phyloP scores from a whole-genome alignment of 805 yeast genomes.

The Zygotorulaspora chibaensis region DNA sequence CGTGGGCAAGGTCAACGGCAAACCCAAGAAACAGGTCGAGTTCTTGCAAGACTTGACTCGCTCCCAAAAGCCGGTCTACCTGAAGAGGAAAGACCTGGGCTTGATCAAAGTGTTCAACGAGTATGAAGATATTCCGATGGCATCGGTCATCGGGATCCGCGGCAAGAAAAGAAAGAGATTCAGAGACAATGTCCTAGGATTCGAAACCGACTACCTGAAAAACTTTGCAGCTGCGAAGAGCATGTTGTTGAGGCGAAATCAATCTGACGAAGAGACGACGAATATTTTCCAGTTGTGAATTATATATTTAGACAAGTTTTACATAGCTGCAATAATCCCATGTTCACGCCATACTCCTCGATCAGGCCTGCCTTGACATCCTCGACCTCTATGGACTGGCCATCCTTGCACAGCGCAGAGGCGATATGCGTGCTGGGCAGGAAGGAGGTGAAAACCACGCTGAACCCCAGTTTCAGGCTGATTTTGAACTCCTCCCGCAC shows the following conservation, averaged over 20 bases:
- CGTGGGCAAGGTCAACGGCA: conserved; percentile 6
- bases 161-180: conserved; percentile 36
- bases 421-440: conserved; percentile 5
- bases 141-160: conserved; percentile 35
- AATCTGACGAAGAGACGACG: not conserved
- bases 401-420: conserved; percentile 3
- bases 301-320: conserved; percentile 14
- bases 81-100: conserved; percentile 31
- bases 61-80: conserved; percentile 20
- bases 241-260: conserved; percentile 12
- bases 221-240: conserved; percentile 25
- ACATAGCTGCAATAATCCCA: conserved; percentile 16
- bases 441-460: not conserved
- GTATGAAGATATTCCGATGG: conserved; percentile 35
- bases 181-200: conserved; percentile 31
- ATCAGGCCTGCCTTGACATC: conserved; percentile 17
- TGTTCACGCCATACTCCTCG: conserved; percentile 23
- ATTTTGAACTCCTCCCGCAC: not conserved
- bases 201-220: conserved; percentile 32
- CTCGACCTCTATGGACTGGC: conserved; percentile 2
- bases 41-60: conserved; percentile 21
- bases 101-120: conserved; percentile 33
- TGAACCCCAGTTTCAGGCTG: not conserved
- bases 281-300: not conserved
- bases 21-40: conserved; percentile 22